phyloP scores from a whole-genome alignment of 176 grass and related monocot species.

The Oryza brachyantha region DNA sequence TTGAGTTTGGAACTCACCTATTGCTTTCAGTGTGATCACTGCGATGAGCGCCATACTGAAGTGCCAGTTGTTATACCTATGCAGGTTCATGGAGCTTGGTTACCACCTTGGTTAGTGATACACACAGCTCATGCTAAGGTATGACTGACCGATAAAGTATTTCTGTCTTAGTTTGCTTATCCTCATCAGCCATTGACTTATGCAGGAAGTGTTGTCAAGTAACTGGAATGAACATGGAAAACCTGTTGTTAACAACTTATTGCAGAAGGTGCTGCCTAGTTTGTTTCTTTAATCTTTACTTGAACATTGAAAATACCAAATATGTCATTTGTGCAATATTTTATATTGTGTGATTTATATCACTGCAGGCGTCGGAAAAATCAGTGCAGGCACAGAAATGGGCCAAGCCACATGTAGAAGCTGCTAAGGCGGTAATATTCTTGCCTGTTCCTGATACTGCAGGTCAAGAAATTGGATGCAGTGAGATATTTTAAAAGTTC shows the following conservation, averaged over 20 bases:
- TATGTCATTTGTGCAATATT: not conserved
- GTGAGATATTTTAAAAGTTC: slow-evolving; percentile 6
- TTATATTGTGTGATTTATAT: slow-evolving; percentile 36
- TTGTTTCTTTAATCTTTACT: slow-evolving; percentile 13
- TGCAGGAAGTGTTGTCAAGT: slow-evolving; percentile 59
- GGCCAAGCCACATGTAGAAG: slow-evolving; percentile 71
- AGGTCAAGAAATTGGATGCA: slow-evolving; percentile 20
- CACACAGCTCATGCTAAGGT: slow-evolving; percentile 52
- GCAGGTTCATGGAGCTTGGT: slow-evolving; percentile 84
- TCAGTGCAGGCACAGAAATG: slow-evolving; percentile 62
- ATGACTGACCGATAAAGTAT: slow-evolving; percentile 21
- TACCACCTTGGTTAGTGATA: slow-evolving; percentile 78
- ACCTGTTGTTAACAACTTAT: slow-evolving; percentile 55
- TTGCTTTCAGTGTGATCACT: not conserved
- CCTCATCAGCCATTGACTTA: slow-evolving; percentile 22
- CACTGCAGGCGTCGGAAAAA: slow-evolving; percentile 76
- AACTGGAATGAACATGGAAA: slow-evolving; percentile 79
- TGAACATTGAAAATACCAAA: slow-evolving; percentile 19
- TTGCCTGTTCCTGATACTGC: slow-evolving; percentile 32
- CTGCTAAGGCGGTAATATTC: slow-evolving; percentile 39
- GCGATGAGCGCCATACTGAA: not conserved
- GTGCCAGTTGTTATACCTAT: not conserved
- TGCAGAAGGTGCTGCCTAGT: slow-evolving; percentile 56
- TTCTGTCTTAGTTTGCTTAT: slow-evolving; percentile 31
- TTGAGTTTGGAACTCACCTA: not conserved